Base-by-base conservation (phyloP, 495 filamentous ascomycete species). In the Xylaria grammica region DNA sequence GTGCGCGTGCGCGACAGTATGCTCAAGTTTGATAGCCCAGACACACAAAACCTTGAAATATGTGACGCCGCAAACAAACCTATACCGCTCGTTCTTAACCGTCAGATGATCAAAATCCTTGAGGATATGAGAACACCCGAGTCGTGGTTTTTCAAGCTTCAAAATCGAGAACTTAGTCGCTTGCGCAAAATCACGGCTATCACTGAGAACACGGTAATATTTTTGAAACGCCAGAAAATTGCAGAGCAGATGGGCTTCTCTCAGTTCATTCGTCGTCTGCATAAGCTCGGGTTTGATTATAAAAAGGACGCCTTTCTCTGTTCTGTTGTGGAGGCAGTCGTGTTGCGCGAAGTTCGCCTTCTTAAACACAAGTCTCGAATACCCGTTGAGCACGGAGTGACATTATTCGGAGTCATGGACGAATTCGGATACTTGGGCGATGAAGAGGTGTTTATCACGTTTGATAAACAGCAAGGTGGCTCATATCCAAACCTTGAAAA, bases 381-480 rank as follows among this genome's bases (percentile, higher is more conserved):
- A 45, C 87, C 81, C 0, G 82, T 96, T 1, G 68, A 79, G 2
- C 62, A 88, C n/a, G 92, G 90, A 0, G 78, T 87, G 8, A 91
- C 89, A 0, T 76, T 95, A 0, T 91, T 89, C 65, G 92, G 92
- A 4, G 80, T 96, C 27, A 90, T 96, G 85, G 92, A 96, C 66
- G 92, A 96, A 74, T 92, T 89, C 1, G 86, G 84, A 0, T 79
- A 78, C 38, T 76, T 96, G 2, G 63, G 85, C 45, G 90, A 91
- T 69, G 85, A 85, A 0, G 77, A 94, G 63, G 79, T 94, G 0
- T 92, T 87, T 63, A 78, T 87, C 34, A 81, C 79, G 0, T 84
- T 80, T 44, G 77, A 86, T 13, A 51, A 67, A 9, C 26, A 65
- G 6, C 46, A 73, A 9, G 49, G 61, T 44, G 62, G 17, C 4